phyloP scores from a whole-genome alignment of 208 protist species.

The Crithidia bombi region DNA sequence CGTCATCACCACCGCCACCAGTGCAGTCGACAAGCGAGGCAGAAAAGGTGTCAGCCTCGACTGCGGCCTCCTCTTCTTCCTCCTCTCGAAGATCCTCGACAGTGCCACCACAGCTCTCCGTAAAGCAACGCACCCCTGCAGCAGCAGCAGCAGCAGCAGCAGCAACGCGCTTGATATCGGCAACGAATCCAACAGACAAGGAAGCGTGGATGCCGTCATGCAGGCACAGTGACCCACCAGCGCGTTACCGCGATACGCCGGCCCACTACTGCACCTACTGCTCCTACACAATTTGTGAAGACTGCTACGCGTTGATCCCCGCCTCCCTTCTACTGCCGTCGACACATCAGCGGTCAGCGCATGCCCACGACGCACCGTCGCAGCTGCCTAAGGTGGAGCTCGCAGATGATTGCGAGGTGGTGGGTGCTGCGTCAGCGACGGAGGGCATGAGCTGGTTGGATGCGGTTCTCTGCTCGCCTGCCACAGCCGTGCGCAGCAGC shows the following conservation, averaged over 20 bases:
- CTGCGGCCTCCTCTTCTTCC: neutral
- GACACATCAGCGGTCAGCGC: neutral
- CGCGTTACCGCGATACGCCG: conserved; percentile 65
- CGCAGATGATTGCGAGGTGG: neutral
- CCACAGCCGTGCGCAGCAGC: conserved; percentile 16
- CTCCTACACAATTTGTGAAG: conserved; percentile 75
- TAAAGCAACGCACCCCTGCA: no score
- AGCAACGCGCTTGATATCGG: no score
- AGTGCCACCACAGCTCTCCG: no score
- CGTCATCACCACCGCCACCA: no score
- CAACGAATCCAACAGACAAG: conserved; percentile 12
- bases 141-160: no score
- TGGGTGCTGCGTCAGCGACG: neutral
- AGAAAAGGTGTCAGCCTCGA: no score
- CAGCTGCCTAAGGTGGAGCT: neutral
- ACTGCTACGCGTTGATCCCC: conserved; percentile 50
- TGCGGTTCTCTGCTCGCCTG: conserved; percentile 11
- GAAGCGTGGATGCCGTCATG: conserved; percentile 45
- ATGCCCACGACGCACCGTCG: neutral
- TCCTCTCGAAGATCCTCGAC: neutral
- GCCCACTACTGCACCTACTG: conserved; percentile 86
- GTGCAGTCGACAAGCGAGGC: no score
- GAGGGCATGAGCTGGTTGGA: conserved; percentile 33
- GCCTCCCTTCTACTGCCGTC: conserved; percentile 22
- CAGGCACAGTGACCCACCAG: conserved; percentile 38